phyloP scores from a whole-genome alignment of 225 moss, liverwort and hornwort species.

The Polytrichum formosum region DNA sequence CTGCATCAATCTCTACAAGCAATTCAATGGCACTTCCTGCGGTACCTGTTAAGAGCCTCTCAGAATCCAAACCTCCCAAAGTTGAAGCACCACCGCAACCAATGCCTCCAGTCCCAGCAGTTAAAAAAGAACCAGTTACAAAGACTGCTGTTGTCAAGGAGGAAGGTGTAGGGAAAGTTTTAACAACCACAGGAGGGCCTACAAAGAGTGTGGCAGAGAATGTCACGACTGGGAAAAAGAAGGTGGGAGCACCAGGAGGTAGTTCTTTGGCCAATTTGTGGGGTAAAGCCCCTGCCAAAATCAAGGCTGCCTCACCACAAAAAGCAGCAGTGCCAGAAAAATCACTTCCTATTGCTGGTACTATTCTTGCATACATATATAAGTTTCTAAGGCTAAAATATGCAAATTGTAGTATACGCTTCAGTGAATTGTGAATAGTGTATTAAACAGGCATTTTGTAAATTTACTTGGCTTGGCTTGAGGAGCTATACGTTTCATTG shows the following conservation, averaged over 20 bases:
- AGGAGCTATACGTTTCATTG: too few relatives aligned
- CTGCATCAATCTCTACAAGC: constrained; percentile 38
- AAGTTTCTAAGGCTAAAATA: too few relatives aligned
- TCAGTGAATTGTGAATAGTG: too few relatives aligned
- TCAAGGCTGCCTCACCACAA: constrained; percentile 33
- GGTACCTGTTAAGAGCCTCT: constrained; percentile 18
- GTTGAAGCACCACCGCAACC: constrained; percentile 22
- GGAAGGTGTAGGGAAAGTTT: constrained; percentile 24
- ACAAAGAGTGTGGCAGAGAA: constrained; percentile 33
- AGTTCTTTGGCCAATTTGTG: constrained; percentile 84
- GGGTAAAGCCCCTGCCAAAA: constrained; percentile 84
- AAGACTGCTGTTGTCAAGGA: constrained; percentile 30
- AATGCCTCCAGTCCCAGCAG: constrained; percentile 12
- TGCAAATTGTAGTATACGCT: too few relatives aligned
- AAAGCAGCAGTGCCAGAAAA: constrained; percentile 17
- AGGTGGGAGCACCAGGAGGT: constrained; percentile 45
- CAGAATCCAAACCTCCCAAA: constrained; percentile 18
- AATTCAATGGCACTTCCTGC: constrained; percentile 6
- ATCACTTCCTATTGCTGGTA: constrained; percentile 33
- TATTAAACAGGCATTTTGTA: too few relatives aligned
- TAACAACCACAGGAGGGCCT: constrained; percentile 12
- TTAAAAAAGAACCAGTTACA: constrained; percentile 23
- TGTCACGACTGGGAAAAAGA: constrained; percentile 57
- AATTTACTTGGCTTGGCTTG: too few relatives aligned
- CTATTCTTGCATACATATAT: not conserved